phyloP scores from a whole-genome alignment of 176 grass and related monocot species.

The Dactylis glomerata region DNA sequence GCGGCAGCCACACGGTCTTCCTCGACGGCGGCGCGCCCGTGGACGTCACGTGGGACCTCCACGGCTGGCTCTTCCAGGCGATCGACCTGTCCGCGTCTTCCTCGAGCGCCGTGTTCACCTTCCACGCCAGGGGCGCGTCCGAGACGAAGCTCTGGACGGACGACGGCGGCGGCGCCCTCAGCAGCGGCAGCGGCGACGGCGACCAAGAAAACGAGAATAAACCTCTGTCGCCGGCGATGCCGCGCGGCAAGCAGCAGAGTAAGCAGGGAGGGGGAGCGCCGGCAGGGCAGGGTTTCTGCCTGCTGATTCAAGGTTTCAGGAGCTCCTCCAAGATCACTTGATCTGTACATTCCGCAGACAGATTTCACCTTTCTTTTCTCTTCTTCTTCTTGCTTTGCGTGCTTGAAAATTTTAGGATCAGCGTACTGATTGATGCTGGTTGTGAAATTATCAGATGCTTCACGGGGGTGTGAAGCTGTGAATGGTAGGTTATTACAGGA shows the following conservation, averaged over 20 bases:
- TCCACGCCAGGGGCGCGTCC: conserved; percentile 44
- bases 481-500: conserved; percentile 28
- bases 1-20: conserved; percentile 62
- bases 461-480: conserved; percentile 27
- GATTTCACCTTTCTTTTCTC: conserved; percentile 21
- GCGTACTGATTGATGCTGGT: conserved; percentile 9
- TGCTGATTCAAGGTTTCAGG: conserved; percentile 60
- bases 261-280: conserved; percentile 15
- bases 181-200: no score
- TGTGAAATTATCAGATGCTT: conserved; percentile 24
- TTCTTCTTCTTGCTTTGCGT: conserved; percentile 23
- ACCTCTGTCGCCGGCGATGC: neutral
- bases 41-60: conserved; percentile 71
- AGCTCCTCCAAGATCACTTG: conserved; percentile 45
- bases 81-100: conserved; percentile 2
- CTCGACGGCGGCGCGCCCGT: conserved; percentile 52
- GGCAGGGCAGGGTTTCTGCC: conserved; percentile 47
- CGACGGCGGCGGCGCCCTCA: neutral
- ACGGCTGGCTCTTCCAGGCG: conserved; percentile 58
- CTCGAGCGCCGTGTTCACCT: conserved; percentile 58
- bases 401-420: conserved; percentile 24
- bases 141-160: conserved; percentile 45
- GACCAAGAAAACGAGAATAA: conserved; percentile 22
- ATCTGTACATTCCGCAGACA: conserved; percentile 39
- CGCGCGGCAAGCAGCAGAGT: conserved; percentile 25